Conservation (phyloP, 179 eudicot species). For the Patellifolia procumbens region DNA sequence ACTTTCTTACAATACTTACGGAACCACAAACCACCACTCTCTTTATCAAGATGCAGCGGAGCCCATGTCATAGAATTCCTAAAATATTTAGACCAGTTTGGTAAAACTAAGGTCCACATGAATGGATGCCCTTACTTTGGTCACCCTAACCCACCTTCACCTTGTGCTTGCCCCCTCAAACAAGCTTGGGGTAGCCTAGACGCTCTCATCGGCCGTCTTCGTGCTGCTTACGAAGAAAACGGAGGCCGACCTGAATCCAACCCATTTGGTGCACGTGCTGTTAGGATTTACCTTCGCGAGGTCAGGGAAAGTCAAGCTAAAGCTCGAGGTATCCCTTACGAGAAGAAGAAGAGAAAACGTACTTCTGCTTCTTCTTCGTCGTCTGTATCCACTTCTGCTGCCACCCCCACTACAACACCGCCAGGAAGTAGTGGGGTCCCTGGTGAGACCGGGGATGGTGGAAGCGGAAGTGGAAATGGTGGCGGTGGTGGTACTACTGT, state of each 20-base stretch:
- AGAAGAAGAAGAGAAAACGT: slow-evolving; percentile 82
- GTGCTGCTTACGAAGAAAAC: slow-evolving; percentile 77
- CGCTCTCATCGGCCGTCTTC: slow-evolving; percentile 68
- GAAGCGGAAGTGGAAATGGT: slow-evolving; percentile 9
- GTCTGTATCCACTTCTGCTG: neutral
- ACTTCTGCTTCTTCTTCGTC: slow-evolving; percentile 9
- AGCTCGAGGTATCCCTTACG: slow-evolving; percentile 76
- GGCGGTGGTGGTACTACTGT: neutral
- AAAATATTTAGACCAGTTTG: slow-evolving; percentile 75
- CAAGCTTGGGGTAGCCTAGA: slow-evolving; percentile 88
- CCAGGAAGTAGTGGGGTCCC: slow-evolving; percentile 6
- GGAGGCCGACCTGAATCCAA: slow-evolving; percentile 71
- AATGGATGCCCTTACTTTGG: slow-evolving; percentile 69
- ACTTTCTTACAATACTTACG: slow-evolving; percentile 69
- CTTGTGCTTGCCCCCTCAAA: slow-evolving; percentile 65
- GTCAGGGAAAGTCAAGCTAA: slow-evolving; percentile 65
- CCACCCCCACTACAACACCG: neutral
- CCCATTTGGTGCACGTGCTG: slow-evolving; percentile 75
- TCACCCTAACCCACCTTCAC: slow-evolving; percentile 71
- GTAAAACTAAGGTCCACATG: slow-evolving; percentile 75
- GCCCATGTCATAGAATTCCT: slow-evolving; percentile 86
- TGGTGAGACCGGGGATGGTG: slow-evolving; percentile 21
- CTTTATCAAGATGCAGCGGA: slow-evolving; percentile 68
- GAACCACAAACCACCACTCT: slow-evolving; percentile 80
- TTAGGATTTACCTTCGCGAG: slow-evolving; percentile 64